These are phyloP conservation scores for Quercus glauca DNA, from an alignment of 306 rosid species.

Conservation along the genomic window DNA sequence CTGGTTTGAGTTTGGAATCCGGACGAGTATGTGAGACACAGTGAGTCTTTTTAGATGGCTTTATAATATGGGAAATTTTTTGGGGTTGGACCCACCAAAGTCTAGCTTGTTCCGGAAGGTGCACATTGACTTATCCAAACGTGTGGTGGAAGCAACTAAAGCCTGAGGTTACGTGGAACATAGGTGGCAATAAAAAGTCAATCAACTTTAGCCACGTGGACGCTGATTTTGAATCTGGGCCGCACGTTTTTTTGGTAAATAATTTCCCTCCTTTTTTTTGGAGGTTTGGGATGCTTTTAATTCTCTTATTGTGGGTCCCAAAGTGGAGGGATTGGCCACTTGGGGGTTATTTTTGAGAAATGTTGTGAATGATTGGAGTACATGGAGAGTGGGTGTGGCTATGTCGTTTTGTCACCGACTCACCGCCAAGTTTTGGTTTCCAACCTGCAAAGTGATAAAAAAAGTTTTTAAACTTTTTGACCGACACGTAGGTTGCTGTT, in stretches of 20 bases:
- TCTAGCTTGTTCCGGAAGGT: constrained; percentile 21
- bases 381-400: neutral
- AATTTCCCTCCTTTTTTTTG: neutral
- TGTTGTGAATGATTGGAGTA: neutral
- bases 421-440: neutral
- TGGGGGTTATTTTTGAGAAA: neutral
- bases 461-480: neutral
- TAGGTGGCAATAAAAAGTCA: neutral
- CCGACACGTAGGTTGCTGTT: neutral
- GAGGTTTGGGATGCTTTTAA: neutral
- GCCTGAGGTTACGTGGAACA: neutral
- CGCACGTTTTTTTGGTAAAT: neutral
- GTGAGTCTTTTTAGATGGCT: too few relatives aligned
- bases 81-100: neutral
- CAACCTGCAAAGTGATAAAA: neutral
- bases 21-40: neutral
- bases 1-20: neutral
- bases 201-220: neutral
- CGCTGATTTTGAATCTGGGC: neutral
- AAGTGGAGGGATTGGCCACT: neutral
- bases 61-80: too few relatives aligned
- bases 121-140: neutral
- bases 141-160: neutral
- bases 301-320: neutral
- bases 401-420: neutral